phyloP scores from a whole-genome alignment of 192 early-diverging fungal species.

The Physocladia obscura region DNA sequence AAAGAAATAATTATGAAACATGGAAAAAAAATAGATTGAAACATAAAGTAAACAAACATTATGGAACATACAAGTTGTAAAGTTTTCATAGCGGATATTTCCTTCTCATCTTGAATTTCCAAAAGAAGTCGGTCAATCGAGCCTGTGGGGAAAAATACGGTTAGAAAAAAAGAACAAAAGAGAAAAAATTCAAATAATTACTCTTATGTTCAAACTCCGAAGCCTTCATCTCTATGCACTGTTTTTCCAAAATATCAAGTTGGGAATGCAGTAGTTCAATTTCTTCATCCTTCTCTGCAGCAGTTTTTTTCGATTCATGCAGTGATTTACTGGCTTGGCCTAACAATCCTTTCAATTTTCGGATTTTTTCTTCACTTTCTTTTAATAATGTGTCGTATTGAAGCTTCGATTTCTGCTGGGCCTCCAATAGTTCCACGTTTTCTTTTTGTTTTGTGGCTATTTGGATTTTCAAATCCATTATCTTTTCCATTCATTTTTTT shows the following conservation, averaged over 20 bases:
- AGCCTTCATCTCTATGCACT: background rate
- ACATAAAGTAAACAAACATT: background rate
- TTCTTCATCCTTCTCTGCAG: constrained; percentile 20
- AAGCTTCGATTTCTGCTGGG: constrained; percentile 1
- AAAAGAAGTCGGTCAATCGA: constrained; percentile 1
- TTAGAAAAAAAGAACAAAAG: background rate
- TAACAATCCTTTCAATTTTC: constrained; percentile 25
- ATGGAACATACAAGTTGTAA: background rate
- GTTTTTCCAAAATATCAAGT: background rate
- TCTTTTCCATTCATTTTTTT: background rate
- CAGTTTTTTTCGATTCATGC: constrained; percentile 26
- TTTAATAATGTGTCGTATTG: background rate
- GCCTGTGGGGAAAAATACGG: background rate
- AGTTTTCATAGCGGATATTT: constrained; percentile 11
- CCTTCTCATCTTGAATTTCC: constrained; percentile 18
- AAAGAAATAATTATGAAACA: background rate
- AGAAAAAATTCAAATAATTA: too few relatives aligned
- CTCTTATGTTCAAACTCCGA: constrained; percentile 7
- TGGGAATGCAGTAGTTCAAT: constrained; percentile 5
- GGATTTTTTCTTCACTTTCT: constrained; percentile 28
- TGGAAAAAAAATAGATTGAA: background rate
- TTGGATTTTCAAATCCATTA: constrained; percentile 26
- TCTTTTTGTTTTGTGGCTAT: constrained; percentile 20
- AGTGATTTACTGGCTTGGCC: constrained; percentile 30
- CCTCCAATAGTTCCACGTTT: background rate